Conservation (phyloP, 768 basidiomycete genomes). For the Tylopilus rubrobrunneus region DNA sequence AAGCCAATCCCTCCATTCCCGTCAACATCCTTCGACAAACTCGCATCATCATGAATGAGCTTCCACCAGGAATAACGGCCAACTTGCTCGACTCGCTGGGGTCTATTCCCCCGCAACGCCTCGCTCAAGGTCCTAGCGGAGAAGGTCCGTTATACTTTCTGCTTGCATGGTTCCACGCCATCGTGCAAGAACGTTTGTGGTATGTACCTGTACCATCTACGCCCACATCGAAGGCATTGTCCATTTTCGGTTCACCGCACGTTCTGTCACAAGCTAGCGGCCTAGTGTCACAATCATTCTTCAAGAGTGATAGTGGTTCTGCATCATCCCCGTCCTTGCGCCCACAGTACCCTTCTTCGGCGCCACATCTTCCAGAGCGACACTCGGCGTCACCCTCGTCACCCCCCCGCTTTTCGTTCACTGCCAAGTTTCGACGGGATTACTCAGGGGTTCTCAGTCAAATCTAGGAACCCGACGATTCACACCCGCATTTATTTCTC, state of each 20-base stretch:
- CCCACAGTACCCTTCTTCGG: conserved; percentile 35
- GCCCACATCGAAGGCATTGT: conserved; percentile 30
- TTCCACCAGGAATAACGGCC: conserved; percentile 94
- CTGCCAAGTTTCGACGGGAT: conserved; percentile 17
- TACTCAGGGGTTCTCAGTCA: conserved; percentile 14
- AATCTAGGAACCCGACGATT: conserved; percentile 26
- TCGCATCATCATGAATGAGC: conserved; percentile 97
- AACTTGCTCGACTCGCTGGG: conserved; percentile 89
- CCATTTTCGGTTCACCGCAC: conserved; percentile 33
- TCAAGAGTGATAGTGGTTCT: conserved; percentile 25
- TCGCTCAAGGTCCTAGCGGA: conserved; percentile 87
- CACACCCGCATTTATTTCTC: conserved; percentile 30
- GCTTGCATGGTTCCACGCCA: conserved; percentile 98
- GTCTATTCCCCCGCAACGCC: conserved; percentile 63
- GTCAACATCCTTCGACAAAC: conserved; percentile 97
- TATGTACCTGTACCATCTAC: conserved; percentile 56
- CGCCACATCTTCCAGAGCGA: conserved; percentile 38
- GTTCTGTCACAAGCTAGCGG: conserved; percentile 25
- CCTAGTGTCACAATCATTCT: conserved; percentile 31
- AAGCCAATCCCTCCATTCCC: conserved; percentile 90
- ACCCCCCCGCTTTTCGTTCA: conserved; percentile 32
- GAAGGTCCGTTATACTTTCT: conserved; percentile 93
- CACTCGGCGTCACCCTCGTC: conserved; percentile 30
- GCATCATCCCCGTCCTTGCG: conserved; percentile 35
- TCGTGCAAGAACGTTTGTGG: conserved; percentile 93